These are phyloP conservation scores for Bryoerythrophyllum caledonicum DNA, from an alignment of 225 moss, liverwort and hornwort species.

Conservation along the genomic window DNA sequence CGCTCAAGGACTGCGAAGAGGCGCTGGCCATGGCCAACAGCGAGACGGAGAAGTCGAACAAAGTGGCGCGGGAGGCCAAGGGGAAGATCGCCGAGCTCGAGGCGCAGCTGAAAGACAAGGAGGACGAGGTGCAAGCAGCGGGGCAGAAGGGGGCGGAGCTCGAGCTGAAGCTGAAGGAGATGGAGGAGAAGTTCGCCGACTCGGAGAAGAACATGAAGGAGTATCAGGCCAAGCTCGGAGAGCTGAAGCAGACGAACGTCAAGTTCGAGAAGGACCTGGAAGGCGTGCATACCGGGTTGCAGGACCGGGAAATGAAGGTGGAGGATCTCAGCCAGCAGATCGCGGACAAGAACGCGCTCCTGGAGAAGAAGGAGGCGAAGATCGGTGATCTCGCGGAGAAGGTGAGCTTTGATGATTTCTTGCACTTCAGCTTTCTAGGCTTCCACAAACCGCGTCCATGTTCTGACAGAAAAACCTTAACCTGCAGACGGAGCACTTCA, in stretches of 20 bases:
- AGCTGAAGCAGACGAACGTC: slow-evolving; percentile 38
- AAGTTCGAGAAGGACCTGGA: slow-evolving; percentile 60
- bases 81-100: slow-evolving; percentile 40
- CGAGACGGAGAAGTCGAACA: slow-evolving; percentile 67
- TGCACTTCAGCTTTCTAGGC: too few species aligned
- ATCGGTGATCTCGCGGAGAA: slow-evolving; percentile 48
- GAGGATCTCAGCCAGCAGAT: slow-evolving; percentile 40
- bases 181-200: slow-evolving; percentile 43
- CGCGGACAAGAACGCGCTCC: slow-evolving; percentile 18
- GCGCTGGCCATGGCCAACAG: slow-evolving; percentile 56
- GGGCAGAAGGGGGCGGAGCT: slow-evolving; percentile 47
- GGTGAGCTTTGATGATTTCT: slow-evolving; percentile 20
- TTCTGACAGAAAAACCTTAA: not conserved
- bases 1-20: slow-evolving; percentile 49
- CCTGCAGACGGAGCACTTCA: slow-evolving; percentile 55
- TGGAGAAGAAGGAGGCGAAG: slow-evolving; percentile 44
- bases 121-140: slow-evolving; percentile 48
- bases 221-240: slow-evolving; percentile 40
- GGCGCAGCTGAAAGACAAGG: slow-evolving; percentile 39
- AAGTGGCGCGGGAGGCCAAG: slow-evolving; percentile 44
- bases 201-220: slow-evolving; percentile 43
- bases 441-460: not conserved
- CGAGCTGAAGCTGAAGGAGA: slow-evolving; percentile 47
- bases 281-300: slow-evolving; percentile 41
- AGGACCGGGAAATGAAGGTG: slow-evolving; percentile 53